These are phyloP conservation scores for Boletus reticulatus DNA, from an alignment of 768 basidiomycete genomes.

Conservation along the genomic window DNA sequence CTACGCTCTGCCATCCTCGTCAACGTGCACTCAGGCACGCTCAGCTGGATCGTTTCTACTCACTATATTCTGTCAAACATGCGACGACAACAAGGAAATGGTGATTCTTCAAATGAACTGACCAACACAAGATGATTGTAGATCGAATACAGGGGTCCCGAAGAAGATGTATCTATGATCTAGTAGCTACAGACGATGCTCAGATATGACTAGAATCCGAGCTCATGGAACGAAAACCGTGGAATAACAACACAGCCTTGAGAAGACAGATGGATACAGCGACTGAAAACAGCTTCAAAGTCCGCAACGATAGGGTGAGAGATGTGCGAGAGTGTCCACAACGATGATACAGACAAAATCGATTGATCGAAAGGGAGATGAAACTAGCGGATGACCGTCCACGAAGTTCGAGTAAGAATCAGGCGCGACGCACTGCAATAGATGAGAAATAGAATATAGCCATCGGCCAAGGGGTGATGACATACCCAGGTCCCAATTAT, in stretches of 20 bases:
- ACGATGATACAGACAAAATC: constrained; percentile 12
- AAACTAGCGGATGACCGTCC: constrained; percentile 13
- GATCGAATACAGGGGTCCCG: too few species aligned
- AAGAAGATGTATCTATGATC: background rate
- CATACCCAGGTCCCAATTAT: constrained; percentile 9
- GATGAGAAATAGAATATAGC: constrained; percentile 17
- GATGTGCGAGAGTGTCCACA: constrained; percentile 5
- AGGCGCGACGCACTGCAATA: constrained; percentile 2
- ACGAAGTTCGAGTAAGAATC: constrained; percentile 8
- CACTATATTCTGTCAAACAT: background rate
- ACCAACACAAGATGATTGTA: too few species aligned
- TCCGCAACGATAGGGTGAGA: constrained; percentile 8
- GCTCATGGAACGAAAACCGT: background rate
- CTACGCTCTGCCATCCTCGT: too few species aligned
- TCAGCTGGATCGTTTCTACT: too few species aligned
- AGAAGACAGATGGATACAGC: constrained; percentile 15
- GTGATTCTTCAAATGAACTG: too few species aligned
- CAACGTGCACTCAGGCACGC: too few species aligned
- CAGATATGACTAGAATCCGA: background rate
- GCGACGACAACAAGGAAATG: background rate
- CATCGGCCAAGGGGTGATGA: background rate
- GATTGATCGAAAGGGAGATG: background rate
- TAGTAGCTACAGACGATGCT: constrained; percentile 3
- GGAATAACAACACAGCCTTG: background rate
- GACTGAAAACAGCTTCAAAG: background rate